Percentiles rank a stretch among this genome's conserved stretches.
Evolutionary conservation across 1,139 yeast species (phyloP).

Genomic region (Suzukiozyma palmioleophila): DNA sequence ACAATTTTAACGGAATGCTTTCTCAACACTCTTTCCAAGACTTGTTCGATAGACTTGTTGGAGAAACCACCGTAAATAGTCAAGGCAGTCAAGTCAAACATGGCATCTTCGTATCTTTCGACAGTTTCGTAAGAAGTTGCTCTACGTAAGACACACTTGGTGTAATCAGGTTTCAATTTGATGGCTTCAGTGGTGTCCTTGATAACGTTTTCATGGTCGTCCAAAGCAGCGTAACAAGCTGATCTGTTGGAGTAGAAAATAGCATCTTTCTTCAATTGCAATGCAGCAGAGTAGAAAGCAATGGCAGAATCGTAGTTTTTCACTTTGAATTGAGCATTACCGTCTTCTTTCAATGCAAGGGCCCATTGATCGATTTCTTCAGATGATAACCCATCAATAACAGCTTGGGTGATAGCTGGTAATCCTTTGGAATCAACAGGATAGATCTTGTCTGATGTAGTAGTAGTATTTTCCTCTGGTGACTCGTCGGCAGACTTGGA

Average conservation of each 20-base stretch:
- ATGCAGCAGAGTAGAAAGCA: conserved; percentile 72
- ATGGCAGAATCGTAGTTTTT: conserved; percentile 73
- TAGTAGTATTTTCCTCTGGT: conserved; percentile 10
- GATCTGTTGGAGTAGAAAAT: conserved; percentile 91
- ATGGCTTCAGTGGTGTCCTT: conserved; percentile 86
- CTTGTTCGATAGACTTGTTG: conserved; percentile 72
- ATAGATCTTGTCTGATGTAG: conserved; percentile 18
- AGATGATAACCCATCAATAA: conserved; percentile 42
- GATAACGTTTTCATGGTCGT: conserved; percentile 76
- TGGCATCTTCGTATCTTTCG: conserved; percentile 76
- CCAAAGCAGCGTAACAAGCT: conserved; percentile 86
- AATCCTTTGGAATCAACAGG: conserved; percentile 53
- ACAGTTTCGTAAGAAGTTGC: conserved; percentile 83
- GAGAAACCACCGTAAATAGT: conserved; percentile 75
- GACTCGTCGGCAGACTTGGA: conserved; percentile 13
- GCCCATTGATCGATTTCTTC: conserved; percentile 69
- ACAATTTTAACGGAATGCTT: conserved; percentile 69
- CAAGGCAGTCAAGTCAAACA: conserved; percentile 86
- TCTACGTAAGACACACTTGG: conserved; percentile 77
- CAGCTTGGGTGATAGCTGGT: conserved; percentile 50
- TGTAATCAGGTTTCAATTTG: conserved; percentile 79
- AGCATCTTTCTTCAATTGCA: conserved; percentile 72
- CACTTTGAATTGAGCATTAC: conserved; percentile 72
- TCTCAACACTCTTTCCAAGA: conserved; percentile 83
- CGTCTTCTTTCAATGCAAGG: conserved; percentile 78